phyloP scores from a whole-genome alignment of 2,329 filamentous ascomycete genomes.

The Hypoxylon sp. region DNA sequence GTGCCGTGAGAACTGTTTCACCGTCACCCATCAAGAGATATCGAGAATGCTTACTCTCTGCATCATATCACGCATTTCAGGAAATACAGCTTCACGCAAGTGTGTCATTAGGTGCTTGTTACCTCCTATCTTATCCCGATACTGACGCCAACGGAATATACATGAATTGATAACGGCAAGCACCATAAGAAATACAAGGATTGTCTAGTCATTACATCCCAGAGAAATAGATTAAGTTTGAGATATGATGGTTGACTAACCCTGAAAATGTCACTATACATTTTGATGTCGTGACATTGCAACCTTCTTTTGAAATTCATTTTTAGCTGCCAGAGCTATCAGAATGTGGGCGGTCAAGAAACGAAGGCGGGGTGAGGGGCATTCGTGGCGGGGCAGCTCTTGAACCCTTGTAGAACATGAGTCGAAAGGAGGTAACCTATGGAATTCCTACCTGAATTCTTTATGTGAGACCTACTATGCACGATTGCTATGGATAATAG shows the following conservation, averaged over 20 bases:
- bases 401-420: background rate
- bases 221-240: background rate
- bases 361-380: constrained; percentile 39
- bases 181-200: background rate
- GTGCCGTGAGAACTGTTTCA: constrained; percentile 1
- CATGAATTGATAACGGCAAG: too few species aligned
- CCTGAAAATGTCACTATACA: constrained; percentile 16
- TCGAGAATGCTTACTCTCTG: background rate
- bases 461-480: background rate
- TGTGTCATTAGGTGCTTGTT: background rate
- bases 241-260: constrained; percentile 5
- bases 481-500: background rate
- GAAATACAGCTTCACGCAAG: background rate
- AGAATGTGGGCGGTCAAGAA: constrained; percentile 30
- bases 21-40: background rate
- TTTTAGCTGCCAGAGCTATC: constrained; percentile 14
- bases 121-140: background rate
- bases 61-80: background rate
- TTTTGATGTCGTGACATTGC: constrained; percentile 24
- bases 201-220: background rate
- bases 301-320: constrained; percentile 16
- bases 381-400: constrained; percentile 35
- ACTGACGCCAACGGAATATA: background rate
- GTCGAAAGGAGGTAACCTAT: background rate
- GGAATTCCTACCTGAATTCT: background rate